These are phyloP conservation scores for Jimgerdemannia flammicorona DNA, from an alignment of 192 early-diverging fungal species.

Conservation along the genomic window DNA sequence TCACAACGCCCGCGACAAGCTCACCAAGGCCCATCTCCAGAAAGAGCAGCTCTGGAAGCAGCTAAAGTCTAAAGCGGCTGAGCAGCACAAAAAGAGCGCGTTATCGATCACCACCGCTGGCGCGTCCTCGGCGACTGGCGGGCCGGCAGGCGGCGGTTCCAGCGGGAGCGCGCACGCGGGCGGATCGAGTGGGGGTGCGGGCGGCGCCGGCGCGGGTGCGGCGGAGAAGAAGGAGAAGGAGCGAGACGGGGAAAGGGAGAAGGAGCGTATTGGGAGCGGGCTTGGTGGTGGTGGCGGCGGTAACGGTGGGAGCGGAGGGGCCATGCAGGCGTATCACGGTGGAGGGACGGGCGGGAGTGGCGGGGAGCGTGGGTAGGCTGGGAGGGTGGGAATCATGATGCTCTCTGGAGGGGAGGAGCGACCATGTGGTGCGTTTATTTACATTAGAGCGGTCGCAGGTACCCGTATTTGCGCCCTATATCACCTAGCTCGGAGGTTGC, in stretches of 20 bases:
- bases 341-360: background rate
- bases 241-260: background rate
- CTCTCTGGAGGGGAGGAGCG: background rate
- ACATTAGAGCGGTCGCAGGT: no score
- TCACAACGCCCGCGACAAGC: constrained; percentile 44
- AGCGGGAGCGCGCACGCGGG: background rate
- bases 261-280: background rate
- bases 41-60: constrained; percentile 45
- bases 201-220: no score
- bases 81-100: constrained; percentile 18
- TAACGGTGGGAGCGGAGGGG: background rate
- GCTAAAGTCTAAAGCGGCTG: constrained; percentile 34
- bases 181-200: background rate
- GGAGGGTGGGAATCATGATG: background rate
- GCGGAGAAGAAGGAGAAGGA: background rate
- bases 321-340: background rate
- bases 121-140: background rate
- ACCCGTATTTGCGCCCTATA: no score
- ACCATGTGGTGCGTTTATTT: background rate
- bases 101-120: background rate
- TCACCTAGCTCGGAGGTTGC: no score
- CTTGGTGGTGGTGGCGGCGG: background rate
- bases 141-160: no score
- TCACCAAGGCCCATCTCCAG: constrained; percentile 46
- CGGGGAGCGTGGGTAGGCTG: background rate